Base-by-base conservation (phyloP, 2,329 filamentous ascomycete species). In the Fusarium buxicola region DNA sequence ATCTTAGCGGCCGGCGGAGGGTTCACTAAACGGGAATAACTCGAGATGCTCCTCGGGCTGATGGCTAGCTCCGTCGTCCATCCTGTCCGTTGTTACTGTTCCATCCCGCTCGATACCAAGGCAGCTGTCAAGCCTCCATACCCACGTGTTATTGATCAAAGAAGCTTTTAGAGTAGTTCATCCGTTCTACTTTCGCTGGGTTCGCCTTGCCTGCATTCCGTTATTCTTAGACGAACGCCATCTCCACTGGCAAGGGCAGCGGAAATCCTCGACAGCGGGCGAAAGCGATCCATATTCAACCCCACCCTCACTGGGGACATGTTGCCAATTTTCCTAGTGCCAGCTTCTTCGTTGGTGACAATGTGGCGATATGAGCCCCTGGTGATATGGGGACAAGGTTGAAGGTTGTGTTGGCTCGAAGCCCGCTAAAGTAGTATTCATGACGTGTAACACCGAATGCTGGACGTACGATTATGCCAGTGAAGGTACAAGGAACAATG, bases 31-130 rank as follows among this genome's bases (percentile, higher is more conserved):
- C 45, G 24, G 25, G 24, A 48, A 48, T 16, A 31, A 11, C 30
- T 13, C 8, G 3, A 15, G 12, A 24, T n/a, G n/a, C 21, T 11
- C 13, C 43, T 35, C 21, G 6, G 4, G 21, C 21, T 21, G 6
- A 21, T 21, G 4, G 21, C 21, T 21, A 21, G 21, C 4, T 6
- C 6, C 21, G 21, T 21, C 6, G 21, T 21, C 6, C 21, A 21
- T 21, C 6, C 10, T 18, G 15, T 18, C 18, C 44, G 21, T 24
- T 49, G 46, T 13, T 30, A 31, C 24, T 30, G 46, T 49, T 31
- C 31, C 46, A 49, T 49, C 34, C 46, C 46, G 46, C n/a, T 28
- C 46, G 8, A 38, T 49, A 25, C 46, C 46, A 16, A 39, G 46
- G 46, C 15, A 49, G 24, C 46, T 49, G 46, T 24, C 34, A 49